phyloP scores from a whole-genome alignment of 2,329 filamentous ascomycete genomes.

The Claviceps pazoutovae region DNA sequence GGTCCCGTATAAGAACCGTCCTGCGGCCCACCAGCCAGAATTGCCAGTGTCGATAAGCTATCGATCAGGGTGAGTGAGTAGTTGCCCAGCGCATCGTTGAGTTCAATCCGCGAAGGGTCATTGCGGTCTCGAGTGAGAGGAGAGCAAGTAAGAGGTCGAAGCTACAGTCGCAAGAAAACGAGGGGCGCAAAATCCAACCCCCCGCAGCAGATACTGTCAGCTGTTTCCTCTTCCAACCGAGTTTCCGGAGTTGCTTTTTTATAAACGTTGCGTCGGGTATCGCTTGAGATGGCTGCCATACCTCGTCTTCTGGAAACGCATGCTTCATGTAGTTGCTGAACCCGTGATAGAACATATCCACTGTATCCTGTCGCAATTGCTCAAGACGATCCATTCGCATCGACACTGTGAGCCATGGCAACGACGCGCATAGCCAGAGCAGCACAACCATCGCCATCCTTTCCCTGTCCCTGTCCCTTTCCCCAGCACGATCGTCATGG shows the following conservation, averaged over 20 bases:
- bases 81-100: constrained; percentile 94
- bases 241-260: background rate
- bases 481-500: no score
- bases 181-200: background rate
- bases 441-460: constrained; percentile 17
- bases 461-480: background rate
- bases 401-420: constrained; percentile 30
- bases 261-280: background rate
- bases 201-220: background rate
- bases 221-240: background rate
- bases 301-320: constrained; percentile 92
- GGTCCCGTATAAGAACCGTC: constrained; percentile 22
- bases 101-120: constrained; percentile 66
- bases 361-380: constrained; percentile 43
- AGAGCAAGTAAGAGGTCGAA: constrained; percentile 72
- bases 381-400: constrained; percentile 44
- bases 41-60: constrained; percentile 84
- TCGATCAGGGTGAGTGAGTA: constrained; percentile 94
- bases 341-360: constrained; percentile 90
- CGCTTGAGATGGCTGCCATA: constrained; percentile 14
- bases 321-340: constrained; percentile 89
- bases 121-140: constrained; percentile 72
- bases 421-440: constrained; percentile 15
- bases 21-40: constrained; percentile 62
- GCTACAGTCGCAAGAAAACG: constrained; percentile 25